Evolutionary conservation across 2,329 filamentous ascomycete genomes (phyloP).

Genomic region (Ophiosphaerella narmari): DNA sequence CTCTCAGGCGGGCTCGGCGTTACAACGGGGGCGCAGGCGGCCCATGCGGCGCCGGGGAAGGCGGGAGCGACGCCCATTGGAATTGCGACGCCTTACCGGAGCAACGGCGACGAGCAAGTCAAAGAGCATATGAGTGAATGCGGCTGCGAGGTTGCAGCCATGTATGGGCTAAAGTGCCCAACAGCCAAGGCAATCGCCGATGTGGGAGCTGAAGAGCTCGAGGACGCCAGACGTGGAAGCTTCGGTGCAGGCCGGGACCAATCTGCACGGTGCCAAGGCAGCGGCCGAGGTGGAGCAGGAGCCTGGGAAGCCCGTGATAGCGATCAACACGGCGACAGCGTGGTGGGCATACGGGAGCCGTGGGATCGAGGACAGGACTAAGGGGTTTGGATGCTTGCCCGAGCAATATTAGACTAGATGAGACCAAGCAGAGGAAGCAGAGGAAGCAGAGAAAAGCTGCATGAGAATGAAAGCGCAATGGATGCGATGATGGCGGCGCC

Average conservation of each 20-base stretch:
- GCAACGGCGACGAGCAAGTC: constrained; percentile 38
- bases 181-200: constrained; percentile 18
- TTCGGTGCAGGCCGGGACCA: constrained; percentile 23
- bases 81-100: constrained; percentile 40
- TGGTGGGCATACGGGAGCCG: constrained; percentile 23
- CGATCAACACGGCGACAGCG: constrained; percentile 24
- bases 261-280: constrained; percentile 20
- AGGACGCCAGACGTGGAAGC: constrained; percentile 19
- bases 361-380: constrained; percentile 17
- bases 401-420: constrained; percentile 11
- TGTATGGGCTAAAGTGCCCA: constrained; percentile 36
- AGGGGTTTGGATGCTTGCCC: constrained; percentile 18
- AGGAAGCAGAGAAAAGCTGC: too few relatives aligned
- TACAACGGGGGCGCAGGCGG: constrained; percentile 39
- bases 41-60: constrained; percentile 31
- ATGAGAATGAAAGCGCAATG: neutral
- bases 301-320: constrained; percentile 23
- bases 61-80: constrained; percentile 36
- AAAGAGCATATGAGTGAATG: constrained; percentile 38
- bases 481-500: too few relatives aligned
- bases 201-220: constrained; percentile 13
- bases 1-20: constrained; percentile 33
- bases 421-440: too few relatives aligned
- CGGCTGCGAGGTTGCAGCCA: constrained; percentile 32
- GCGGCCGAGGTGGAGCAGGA: constrained; percentile 23